Evolutionary conservation across 495 filamentous ascomycete genomes (phyloP).

Genomic region (Cercophora newfieldiana): DNA sequence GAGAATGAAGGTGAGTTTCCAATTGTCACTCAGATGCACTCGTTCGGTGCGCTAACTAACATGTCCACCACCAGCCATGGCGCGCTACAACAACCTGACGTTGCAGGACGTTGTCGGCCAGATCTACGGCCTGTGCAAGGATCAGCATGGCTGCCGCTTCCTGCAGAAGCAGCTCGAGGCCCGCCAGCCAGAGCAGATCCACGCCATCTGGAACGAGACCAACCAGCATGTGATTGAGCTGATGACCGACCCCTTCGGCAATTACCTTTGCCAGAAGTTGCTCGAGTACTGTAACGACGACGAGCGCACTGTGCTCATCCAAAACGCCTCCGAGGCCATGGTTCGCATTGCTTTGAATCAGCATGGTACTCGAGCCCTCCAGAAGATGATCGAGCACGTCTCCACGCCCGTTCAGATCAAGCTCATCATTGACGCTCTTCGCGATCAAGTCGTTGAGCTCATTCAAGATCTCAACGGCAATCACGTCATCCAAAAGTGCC

Average conservation of each 20-base stretch:
- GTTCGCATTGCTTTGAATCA: constrained; percentile 92
- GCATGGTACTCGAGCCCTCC: constrained; percentile 91
- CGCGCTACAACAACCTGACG: constrained; percentile 72
- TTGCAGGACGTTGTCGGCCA: constrained; percentile 78
- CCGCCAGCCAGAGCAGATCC: constrained; percentile 73
- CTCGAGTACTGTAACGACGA: constrained; percentile 91
- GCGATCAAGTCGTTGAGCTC: constrained; percentile 78
- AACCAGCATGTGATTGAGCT: constrained; percentile 90
- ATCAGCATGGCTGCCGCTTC: constrained; percentile 95
- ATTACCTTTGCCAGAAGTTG: constrained; percentile 96
- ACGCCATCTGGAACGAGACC: constrained; percentile 91
- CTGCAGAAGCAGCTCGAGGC: constrained; percentile 97
- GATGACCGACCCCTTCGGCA: constrained; percentile 98
- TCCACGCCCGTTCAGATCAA: constrained; percentile 73
- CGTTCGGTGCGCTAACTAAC: constrained; percentile 16
- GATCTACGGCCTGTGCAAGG: constrained; percentile 87
- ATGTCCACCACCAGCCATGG: constrained; percentile 44
- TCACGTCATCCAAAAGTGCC: constrained; percentile 97
- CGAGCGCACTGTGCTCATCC: constrained; percentile 87
- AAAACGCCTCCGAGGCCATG: constrained; percentile 80
- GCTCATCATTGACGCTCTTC: constrained; percentile 77
- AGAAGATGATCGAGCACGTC: constrained; percentile 99
- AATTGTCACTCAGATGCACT: neutral
- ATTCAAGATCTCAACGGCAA: constrained; percentile 98
- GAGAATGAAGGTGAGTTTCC: constrained; percentile 58